Conservation (phyloP, 2,329 filamentous ascomycete genomes). For the Dendryphion nanum region DNA sequence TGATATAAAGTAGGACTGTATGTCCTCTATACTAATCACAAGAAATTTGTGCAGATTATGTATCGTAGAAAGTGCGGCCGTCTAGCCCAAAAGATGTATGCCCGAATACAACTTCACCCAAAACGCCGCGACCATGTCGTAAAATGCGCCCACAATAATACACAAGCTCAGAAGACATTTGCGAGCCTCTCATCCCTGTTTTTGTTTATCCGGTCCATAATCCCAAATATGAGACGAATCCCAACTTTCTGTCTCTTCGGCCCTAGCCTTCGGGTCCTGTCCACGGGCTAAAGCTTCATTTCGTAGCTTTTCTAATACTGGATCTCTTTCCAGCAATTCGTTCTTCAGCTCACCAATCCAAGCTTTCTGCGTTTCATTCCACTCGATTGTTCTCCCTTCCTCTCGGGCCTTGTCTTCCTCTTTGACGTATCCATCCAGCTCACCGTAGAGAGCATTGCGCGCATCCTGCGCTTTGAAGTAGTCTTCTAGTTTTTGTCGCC, state of each 20-base stretch:
- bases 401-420: conserved; percentile 34
- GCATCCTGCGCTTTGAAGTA: conserved; percentile 49
- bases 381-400: conserved; percentile 20
- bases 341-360: conserved; percentile 20
- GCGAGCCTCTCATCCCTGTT: too few relatives aligned
- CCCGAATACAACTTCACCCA: too few relatives aligned
- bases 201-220: conserved; percentile 29
- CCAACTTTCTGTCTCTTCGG: conserved; percentile 34
- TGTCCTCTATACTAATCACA: too few relatives aligned
- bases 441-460: conserved; percentile 40
- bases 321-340: conserved; percentile 22
- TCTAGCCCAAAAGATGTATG: too few relatives aligned
- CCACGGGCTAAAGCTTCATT: conserved; percentile 34
- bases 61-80: too few relatives aligned
- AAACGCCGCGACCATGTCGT: too few relatives aligned
- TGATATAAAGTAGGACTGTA: too few relatives aligned
- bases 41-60: too few relatives aligned
- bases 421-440: conserved; percentile 42
- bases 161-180: too few relatives aligned
- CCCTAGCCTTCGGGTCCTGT: conserved; percentile 27
- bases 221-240: conserved; percentile 37
- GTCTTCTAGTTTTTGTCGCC: conserved; percentile 47
- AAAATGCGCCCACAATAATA: too few relatives aligned
- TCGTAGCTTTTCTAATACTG: conserved; percentile 25
- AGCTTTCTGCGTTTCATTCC: conserved; percentile 18